Base-by-base conservation (phyloP, 768 basidiomycete genomes). In the Trametes coccinea region DNA sequence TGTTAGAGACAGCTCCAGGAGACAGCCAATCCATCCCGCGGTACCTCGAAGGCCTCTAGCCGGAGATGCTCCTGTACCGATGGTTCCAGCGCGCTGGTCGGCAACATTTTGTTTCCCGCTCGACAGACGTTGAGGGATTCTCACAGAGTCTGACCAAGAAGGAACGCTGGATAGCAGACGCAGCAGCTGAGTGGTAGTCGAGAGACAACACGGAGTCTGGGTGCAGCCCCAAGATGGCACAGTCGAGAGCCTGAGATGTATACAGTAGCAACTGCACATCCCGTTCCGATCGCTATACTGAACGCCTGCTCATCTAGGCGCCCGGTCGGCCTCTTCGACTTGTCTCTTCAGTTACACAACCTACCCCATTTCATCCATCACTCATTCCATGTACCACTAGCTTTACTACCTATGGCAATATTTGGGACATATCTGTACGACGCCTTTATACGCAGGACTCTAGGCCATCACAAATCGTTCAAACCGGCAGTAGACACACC, bases 61-160 rank as follows among this genome's bases (percentile, higher is more conserved):
- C 73, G 73, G 14, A 80, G 69, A 8, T 76, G 78, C 41, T 76
- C 71, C 52, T 78, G 71, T 11, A 81, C 78, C 46, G 78, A 73
- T 29, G 83, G 80, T 66, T 89, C 88, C 30, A 84, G 58, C 10
- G 67, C 57, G 29, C 41, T 54, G 33, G 33, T 5, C 14, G 60
- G 53, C 34, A 58, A n/a, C 22, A 17, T 55, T 52, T 16, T 14
- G 30, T 7, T 57, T 29, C 48, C 13, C 30, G 30, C 14, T 16
- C 29, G 7, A 16, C 13, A 4, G 17, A n/a, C 16, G 14, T 4
- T 14, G 17, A 2, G 17, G n/a, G 5, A 22, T 33, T 9, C 13
- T 34, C 10, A 39, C 40, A 43, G 41, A 8, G 41, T 8, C 39
- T 8, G 39, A 39, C 7, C 1, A 8, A 2, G 39, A 13, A 39